Evolutionary conservation across 805 yeast genomes (phyloP), one percentile per base, ranked within the genome.

Genomic region (Metschnikowia shivogae): DNA sequence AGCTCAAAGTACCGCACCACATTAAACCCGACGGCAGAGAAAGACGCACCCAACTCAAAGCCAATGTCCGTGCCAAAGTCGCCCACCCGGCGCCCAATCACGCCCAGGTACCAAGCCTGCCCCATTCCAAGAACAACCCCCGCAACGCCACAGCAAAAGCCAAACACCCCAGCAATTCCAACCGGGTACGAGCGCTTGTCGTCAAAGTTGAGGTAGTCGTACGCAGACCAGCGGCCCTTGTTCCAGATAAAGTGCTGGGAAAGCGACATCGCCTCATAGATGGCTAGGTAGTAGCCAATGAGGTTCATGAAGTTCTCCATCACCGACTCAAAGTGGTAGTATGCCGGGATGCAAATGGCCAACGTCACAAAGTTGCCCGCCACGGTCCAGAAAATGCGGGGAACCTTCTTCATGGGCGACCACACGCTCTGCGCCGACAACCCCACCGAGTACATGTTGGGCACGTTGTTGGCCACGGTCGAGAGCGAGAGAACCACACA

Each of bases 361-460:
- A 90, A 76, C 30, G 92, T 80, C 39, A 80, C 77, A 51, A 77
- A 81, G 67, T 87, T 85, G 59, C 90, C 95, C 44, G 72, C 62
- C 38, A 86, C 55, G 34, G 96, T 83, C 96, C 96, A 89, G 40
- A 82, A 54, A 42, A 84, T 76, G 74, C 97, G 81, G 60, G 97
- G 97, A 47, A 90, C 72, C 59, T 73, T 78, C 35, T 81, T 73
- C 60, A 89, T 78, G 52, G 79, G 80, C 45, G 85, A 79, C 86
- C 92, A 86, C 57, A 86, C 70, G 36, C 93, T 81, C 70, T 90
- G 97, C 30, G 89, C 89, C 53, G 89, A 82, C 60, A 90, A 74
- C 34, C 89, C 90, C 58, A 89, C 79, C 22, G 97, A 87, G 74
- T 90, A 90, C 85, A 89, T 82, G 73, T 89, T 89, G 66, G 97